Conservation (phyloP, 164 flowering plant species). For the Nymphaea colorata region DNA sequence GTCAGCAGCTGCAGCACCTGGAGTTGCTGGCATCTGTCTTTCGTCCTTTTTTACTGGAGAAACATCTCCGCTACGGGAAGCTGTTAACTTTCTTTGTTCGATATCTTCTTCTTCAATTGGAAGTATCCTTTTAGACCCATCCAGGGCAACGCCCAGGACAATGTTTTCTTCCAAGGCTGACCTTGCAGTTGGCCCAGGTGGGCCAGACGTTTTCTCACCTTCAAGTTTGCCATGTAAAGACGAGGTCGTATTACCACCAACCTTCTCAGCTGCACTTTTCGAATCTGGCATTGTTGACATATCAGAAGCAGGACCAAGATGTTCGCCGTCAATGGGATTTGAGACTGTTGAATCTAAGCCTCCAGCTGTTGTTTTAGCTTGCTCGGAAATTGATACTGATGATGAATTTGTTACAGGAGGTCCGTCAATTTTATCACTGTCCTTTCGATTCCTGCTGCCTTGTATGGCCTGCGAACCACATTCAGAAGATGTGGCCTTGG, state of each 20-base stretch:
- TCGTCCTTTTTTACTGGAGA: constrained; percentile 34
- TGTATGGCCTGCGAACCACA: background rate
- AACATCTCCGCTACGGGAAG: constrained; percentile 16
- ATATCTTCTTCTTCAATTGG: constrained; percentile 73
- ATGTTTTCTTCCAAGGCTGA: constrained; percentile 56
- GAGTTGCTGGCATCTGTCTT: constrained; percentile 11
- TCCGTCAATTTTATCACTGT: background rate
- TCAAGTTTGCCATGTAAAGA: constrained; percentile 6
- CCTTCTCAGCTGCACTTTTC: background rate
- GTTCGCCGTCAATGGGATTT: background rate
- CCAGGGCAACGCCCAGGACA: constrained; percentile 66
- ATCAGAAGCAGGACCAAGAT: background rate
- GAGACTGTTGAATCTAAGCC: background rate
- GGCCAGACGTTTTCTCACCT: constrained; percentile 8
- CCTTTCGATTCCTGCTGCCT: background rate
- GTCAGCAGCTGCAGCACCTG: constrained; percentile 21
- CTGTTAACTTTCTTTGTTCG: constrained; percentile 46
- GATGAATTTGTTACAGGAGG: background rate
- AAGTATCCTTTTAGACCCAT: constrained; percentile 68
- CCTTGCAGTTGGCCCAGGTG: constrained; percentile 7
- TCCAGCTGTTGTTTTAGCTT: background rate
- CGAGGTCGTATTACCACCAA: background rate
- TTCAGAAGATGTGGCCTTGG: background rate
- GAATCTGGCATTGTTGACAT: background rate
- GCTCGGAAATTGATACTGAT: background rate